phyloP scores from a whole-genome alignment of 371 early-diverging fungal species.

The Neoconidiobolus thromboides region DNA sequence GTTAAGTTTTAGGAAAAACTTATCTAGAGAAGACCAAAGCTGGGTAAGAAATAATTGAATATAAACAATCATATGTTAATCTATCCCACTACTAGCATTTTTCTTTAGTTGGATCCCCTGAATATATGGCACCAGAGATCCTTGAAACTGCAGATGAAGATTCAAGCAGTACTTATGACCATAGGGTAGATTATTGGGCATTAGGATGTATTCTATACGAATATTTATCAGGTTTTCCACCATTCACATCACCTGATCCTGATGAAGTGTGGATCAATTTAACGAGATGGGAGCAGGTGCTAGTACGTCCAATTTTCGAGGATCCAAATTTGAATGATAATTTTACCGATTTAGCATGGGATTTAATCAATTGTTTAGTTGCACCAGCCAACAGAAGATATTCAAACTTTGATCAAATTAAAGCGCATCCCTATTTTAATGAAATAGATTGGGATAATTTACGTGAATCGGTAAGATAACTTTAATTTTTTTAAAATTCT shows the following conservation, averaged over 20 bases:
- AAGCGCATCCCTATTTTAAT: constrained; percentile 55
- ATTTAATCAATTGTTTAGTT: constrained; percentile 38
- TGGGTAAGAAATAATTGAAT: no score
- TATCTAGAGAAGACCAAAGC: background rate
- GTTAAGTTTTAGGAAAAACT: constrained; percentile 17
- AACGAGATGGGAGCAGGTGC: constrained; percentile 50
- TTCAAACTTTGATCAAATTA: constrained; percentile 30
- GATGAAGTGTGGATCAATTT: constrained; percentile 71
- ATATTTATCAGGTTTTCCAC: constrained; percentile 53
- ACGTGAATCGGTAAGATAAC: constrained; percentile 15
- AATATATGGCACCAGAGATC: constrained; percentile 68
- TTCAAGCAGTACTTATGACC: constrained; percentile 29
- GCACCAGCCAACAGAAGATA: constrained; percentile 23
- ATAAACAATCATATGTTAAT: no score
- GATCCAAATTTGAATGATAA: constrained; percentile 53
- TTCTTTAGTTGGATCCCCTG: constrained; percentile 68
- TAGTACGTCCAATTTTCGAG: constrained; percentile 48
- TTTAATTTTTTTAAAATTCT: background rate
- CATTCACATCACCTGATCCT: constrained; percentile 50
- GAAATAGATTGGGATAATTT: constrained; percentile 50
- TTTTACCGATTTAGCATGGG: constrained; percentile 49
- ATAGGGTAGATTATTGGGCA: constrained; percentile 71
- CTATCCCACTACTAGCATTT: constrained; percentile 16
- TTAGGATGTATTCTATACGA: constrained; percentile 85
- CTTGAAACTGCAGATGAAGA: constrained; percentile 31